Evolutionary conservation across 495 filamentous ascomycete species (phyloP).

Genomic region (Beverwykella pulmonaria): DNA sequence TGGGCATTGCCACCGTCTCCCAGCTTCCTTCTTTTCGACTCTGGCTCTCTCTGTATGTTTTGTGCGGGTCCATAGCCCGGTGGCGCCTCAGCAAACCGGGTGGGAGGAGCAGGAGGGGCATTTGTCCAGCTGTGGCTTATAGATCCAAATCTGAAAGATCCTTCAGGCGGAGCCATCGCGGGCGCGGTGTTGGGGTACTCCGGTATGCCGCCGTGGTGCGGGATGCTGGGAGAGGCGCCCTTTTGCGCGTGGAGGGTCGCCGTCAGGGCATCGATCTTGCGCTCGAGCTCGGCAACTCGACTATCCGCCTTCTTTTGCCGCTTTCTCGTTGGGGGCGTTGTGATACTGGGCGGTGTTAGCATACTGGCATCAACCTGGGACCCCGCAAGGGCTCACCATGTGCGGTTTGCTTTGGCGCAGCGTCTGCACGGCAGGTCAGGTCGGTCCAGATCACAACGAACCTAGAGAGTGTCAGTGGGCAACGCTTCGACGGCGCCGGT

Average conservation of each 20-base stretch:
- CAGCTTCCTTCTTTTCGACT: constrained; percentile 24
- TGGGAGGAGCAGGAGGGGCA: background rate
- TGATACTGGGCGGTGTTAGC: constrained; percentile 49
- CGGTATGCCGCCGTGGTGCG: constrained; percentile 5
- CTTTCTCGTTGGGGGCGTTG: constrained; percentile 82
- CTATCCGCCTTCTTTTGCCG: constrained; percentile 92
- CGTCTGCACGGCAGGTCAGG: constrained; percentile 73
- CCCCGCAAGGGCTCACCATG: constrained; percentile 51
- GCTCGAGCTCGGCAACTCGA: constrained; percentile 88
- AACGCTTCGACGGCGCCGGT: background rate
- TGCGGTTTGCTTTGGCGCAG: constrained; percentile 79
- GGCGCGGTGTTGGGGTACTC: background rate
- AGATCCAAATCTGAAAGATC: constrained; percentile 13
- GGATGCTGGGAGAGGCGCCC: constrained; percentile 21
- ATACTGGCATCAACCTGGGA: background rate
- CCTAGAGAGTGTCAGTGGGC: constrained; percentile 43
- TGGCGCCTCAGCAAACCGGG: constrained; percentile 13
- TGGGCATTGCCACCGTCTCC: constrained; percentile 18
- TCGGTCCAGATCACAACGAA: constrained; percentile 81
- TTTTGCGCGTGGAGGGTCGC: constrained; percentile 67
- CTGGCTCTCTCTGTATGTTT: constrained; percentile 19
- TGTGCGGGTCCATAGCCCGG: constrained; percentile 25
- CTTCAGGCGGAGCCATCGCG: background rate
- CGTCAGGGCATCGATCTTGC: constrained; percentile 88
- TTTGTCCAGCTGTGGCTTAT: constrained; percentile 27